Conservation (phyloP, 129 eudicot genomes). For the Erigeron canadensis region DNA sequence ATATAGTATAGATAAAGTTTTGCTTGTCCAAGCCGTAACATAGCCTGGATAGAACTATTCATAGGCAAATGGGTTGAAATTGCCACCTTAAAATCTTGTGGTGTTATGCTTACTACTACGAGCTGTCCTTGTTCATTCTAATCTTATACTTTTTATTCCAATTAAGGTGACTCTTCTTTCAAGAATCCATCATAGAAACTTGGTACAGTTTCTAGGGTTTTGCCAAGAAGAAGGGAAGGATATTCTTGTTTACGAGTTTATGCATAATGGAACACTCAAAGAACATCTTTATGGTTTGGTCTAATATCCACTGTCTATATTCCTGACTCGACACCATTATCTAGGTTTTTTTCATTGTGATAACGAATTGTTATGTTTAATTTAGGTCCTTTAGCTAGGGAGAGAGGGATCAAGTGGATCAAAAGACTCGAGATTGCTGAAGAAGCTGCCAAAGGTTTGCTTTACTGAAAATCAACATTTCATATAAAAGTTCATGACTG, state of each 20-base stretch:
- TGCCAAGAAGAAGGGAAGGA: slow-evolving; percentile 95
- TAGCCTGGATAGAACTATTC: too few species aligned
- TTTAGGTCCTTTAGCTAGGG: slow-evolving; percentile 73
- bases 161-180: slow-evolving; percentile 93
- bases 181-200: slow-evolving; percentile 94
- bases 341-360: slow-evolving; percentile 15
- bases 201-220: slow-evolving; percentile 95
- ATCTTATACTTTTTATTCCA: not conserved
- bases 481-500: not conserved
- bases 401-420: slow-evolving; percentile 72
- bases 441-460: slow-evolving; percentile 93
- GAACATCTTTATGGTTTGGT: slow-evolving; percentile 91
- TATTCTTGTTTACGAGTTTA: slow-evolving; percentile 92
- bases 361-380: slow-evolving; percentile 16
- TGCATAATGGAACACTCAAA: slow-evolving; percentile 97
- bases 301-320: slow-evolving; percentile 13
- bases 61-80: too few species aligned
- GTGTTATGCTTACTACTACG: not conserved
- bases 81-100: too few species aligned
- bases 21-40: too few species aligned
- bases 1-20: too few species aligned
- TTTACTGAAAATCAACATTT: not conserved
- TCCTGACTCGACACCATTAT: not conserved
- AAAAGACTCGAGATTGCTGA: slow-evolving; percentile 98
- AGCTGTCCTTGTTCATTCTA: slow-evolving; percentile 6